phyloP scores from a whole-genome alignment of 495 filamentous ascomycete genomes.

The Neurospora sp. region DNA sequence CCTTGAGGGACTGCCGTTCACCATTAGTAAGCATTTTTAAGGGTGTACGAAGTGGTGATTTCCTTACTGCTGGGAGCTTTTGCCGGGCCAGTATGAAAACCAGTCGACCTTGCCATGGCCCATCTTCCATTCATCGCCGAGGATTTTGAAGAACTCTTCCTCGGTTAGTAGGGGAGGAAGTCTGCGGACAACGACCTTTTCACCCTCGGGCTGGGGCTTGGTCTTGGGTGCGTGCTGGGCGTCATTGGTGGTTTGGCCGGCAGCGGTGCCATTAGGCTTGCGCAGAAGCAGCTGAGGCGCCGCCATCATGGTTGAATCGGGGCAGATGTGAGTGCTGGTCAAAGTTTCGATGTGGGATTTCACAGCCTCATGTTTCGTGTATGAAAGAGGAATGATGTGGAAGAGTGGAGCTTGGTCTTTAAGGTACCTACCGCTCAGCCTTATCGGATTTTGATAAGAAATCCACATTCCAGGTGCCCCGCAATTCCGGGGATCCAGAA shows the following conservation, averaged over 20 bases:
- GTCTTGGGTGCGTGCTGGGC: slow-evolving; percentile 35
- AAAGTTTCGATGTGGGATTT: not conserved
- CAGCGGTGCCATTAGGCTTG: slow-evolving; percentile 20
- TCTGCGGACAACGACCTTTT: slow-evolving; percentile 79
- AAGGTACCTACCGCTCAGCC: not conserved
- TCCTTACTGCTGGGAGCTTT: slow-evolving; percentile 79
- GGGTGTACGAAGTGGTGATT: not conserved
- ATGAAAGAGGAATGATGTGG: not conserved
- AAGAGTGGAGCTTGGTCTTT: not conserved
- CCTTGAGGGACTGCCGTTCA: slow-evolving; percentile 54
- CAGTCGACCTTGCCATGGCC: slow-evolving; percentile 77
- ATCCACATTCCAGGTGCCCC: not conserved
- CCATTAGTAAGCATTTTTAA: slow-evolving; percentile 5
- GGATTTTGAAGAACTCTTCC: slow-evolving; percentile 57
- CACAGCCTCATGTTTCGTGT: not conserved
- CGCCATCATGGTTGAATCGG: slow-evolving; percentile 11
- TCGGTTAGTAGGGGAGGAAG: slow-evolving; percentile 80
- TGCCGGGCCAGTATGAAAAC: slow-evolving; percentile 67
- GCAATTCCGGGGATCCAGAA: not conserved
- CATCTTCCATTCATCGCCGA: slow-evolving; percentile 77
- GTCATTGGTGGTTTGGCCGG: slow-evolving; percentile 33
- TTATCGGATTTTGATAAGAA: not conserved
- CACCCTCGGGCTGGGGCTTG: slow-evolving; percentile 52
- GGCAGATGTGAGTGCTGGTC: not conserved
- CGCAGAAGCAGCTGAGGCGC: slow-evolving; percentile 26